Percentiles rank a stretch among this genome's conserved stretches.
phyloP scores from a whole-genome alignment of 1,139 yeast genomes.

The Suhomyces anneliseae region DNA sequence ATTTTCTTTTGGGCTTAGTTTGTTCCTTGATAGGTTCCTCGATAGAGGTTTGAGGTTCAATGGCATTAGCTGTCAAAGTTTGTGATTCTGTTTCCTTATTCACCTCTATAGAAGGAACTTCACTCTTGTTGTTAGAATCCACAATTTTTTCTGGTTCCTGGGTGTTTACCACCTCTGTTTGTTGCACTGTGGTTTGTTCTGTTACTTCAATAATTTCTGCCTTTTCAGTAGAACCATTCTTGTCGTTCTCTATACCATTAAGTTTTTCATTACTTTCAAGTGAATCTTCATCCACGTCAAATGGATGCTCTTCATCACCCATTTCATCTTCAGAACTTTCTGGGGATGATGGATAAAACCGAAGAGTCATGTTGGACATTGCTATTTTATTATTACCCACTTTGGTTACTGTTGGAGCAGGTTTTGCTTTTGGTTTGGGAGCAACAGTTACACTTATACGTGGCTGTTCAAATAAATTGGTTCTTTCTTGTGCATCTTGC shows the following conservation, averaged over 20 bases:
- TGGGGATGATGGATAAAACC: slow-evolving; percentile 3
- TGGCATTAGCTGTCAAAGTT: too few species aligned
- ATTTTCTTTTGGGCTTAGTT: not conserved
- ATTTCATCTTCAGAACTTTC: slow-evolving; percentile 5
- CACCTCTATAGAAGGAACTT: too few species aligned
- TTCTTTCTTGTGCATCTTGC: too few species aligned
- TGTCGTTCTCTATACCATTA: too few species aligned
- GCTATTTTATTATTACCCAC: slow-evolving; percentile 1
- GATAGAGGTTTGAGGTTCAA: too few species aligned
- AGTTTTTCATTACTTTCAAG: too few species aligned
- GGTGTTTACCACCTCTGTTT: too few species aligned
- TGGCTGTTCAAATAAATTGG: too few species aligned
- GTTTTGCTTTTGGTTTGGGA: not conserved
- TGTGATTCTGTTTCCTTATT: too few species aligned
- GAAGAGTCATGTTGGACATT: slow-evolving; percentile 2
- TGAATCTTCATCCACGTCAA: not conserved
- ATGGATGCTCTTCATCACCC: not conserved
- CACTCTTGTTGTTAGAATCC: too few species aligned
- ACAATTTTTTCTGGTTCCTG: too few species aligned
- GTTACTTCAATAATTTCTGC: not conserved
- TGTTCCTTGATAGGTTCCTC: not conserved
- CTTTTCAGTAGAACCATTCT: not conserved
- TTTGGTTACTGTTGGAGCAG: not conserved
- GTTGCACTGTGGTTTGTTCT: too few species aligned
- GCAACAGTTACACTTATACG: not conserved